phyloP scores from a whole-genome alignment of 768 basidiomycete genomes.

The Rhodotorula taiwanensis region DNA sequence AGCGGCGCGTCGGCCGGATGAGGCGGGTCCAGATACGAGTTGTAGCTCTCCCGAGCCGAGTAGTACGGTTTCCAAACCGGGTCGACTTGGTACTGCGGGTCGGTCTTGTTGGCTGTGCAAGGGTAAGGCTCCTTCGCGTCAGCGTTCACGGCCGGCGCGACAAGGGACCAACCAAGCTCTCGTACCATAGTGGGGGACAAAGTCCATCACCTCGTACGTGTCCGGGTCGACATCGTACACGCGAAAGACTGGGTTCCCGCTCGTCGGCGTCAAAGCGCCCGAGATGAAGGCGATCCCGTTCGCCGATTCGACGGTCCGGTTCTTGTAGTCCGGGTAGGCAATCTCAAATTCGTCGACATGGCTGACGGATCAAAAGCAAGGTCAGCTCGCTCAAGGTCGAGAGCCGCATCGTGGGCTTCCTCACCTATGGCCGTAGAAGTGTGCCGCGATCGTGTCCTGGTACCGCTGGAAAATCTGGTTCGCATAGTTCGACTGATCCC shows the following conservation, averaged over 20 bases:
- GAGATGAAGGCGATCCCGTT: conserved; percentile 52
- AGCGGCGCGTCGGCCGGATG: conserved; percentile 47
- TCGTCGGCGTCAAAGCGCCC: conserved; percentile 56
- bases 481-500: conserved; percentile 56
- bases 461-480: conserved; percentile 60
- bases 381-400: too few relatives aligned
- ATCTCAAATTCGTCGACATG: conserved; percentile 55
- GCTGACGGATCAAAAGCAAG: not conserved
- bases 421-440: conserved; percentile 58
- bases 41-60: conserved; percentile 55
- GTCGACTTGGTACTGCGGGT: conserved; percentile 44
- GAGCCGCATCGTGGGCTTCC: too few relatives aligned
- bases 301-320: conserved; percentile 51
- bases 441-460: conserved; percentile 56
- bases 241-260: conserved; percentile 54
- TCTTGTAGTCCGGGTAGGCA: conserved; percentile 54
- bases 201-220: conserved; percentile 61
- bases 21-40: conserved; percentile 40
- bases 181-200: conserved; percentile 51
- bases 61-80: conserved; percentile 53
- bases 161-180: conserved; percentile 36
- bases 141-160: not conserved
- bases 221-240: conserved; percentile 62
- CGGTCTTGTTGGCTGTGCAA: conserved; percentile 14
- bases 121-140: conserved; percentile 45